Evolutionary conservation across 2,329 filamentous ascomycete genomes (phyloP), one percentile per base, ranked within the genome.

Genomic region (Myotisia sp.): DNA sequence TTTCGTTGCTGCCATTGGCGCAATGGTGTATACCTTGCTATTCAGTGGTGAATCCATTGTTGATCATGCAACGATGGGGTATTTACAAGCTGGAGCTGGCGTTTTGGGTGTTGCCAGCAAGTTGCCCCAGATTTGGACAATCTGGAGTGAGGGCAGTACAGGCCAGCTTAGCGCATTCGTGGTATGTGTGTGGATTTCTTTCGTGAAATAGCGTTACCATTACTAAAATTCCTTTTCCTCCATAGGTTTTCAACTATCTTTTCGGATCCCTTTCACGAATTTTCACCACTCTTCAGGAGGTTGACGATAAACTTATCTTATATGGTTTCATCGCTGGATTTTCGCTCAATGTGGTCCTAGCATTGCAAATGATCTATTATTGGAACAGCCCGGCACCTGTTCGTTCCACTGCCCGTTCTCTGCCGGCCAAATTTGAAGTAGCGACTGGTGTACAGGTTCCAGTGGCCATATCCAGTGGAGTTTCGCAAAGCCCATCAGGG

Each of bases 281-380:
- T 63, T 98, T 94, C 61, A 98, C 90, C 20, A 98, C 92, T 6
- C 66, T 98, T 38, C 86, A 95, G 53, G 90, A 98, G 65, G 90
- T 98, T 40, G 81, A 92, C 56, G 90, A 98, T 60, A 86, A 86
- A 61, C 69, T 95, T 39, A 95, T 98, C 49, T 71, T 98, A 17
- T 95, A 92, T 62, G 81, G 86, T 33, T 95, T 92, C 67, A 63
- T 95, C 36, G 83, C 85, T 5, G 90, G 85, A 18, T 94, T 94
- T 55, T 62, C 67, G n/a, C 72, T 98, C 47, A 98, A 98, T 59
- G 67, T 76, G 38, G 70, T 98, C 37, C 68, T 98, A 38, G 86
- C 86, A 9, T 61, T 70, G 24, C 90, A 98, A 65, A 90, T 98
- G 79, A 54, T 92, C 18, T 92, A 86, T 62, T 95, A 95, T 67